phyloP scores from a whole-genome alignment of 1,139 yeast genomes.

The Geotrichum reessii region DNA sequence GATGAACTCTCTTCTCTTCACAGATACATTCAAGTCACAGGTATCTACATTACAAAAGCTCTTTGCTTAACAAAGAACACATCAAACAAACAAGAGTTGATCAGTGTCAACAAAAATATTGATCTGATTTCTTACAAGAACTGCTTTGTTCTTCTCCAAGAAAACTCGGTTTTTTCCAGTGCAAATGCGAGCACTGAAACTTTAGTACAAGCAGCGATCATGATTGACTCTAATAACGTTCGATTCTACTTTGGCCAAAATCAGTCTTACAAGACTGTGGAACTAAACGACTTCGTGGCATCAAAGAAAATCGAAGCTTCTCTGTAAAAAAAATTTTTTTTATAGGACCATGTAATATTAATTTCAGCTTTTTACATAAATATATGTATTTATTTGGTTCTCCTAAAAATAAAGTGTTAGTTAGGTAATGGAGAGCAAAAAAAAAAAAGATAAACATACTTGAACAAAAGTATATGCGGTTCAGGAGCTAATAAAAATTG shows the following conservation, averaged over 20 bases:
- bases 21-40: neutral
- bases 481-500: constrained; percentile 61
- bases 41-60: neutral
- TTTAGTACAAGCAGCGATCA: neutral
- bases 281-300: neutral
- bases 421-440: neutral
- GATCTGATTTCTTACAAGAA: neutral
- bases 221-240: neutral
- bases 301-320: neutral
- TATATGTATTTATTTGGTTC: neutral
- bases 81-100: neutral
- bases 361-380: neutral
- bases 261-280: neutral
- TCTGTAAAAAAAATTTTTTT: neutral
- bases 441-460: constrained; percentile 29
- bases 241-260: neutral
- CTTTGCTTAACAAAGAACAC: neutral
- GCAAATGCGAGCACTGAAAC: neutral
- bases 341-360: neutral
- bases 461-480: constrained; percentile 91
- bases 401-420: neutral
- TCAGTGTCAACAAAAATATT: neutral
- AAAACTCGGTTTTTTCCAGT: neutral
- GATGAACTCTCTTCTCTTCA: neutral
- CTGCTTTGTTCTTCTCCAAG: neutral